phyloP scores from a whole-genome alignment of 23 red algal genomes.

The Pyropia yezoensis region DNA sequence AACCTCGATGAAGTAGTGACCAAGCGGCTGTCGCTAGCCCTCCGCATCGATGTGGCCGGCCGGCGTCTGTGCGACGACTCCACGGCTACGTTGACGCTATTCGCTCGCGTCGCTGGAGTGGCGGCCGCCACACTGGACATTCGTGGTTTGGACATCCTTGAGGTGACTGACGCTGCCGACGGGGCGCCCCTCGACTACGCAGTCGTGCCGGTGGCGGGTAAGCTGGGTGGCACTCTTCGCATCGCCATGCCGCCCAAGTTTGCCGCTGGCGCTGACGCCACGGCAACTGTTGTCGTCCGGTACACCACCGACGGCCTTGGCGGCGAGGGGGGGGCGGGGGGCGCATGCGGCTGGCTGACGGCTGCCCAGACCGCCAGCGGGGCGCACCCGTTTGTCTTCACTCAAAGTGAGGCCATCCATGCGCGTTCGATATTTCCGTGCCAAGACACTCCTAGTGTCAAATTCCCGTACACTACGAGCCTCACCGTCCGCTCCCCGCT shows the following conservation, averaged over 20 bases:
- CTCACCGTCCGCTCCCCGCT: slow-evolving; percentile 32
- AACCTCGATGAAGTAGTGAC: slow-evolving; percentile 19
- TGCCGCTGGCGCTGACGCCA: slow-evolving; percentile 1
- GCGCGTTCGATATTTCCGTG: slow-evolving; percentile 71
- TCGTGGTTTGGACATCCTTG: slow-evolving; percentile 26
- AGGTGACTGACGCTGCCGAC: slow-evolving; percentile 2
- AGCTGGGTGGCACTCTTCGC: slow-evolving; percentile 20
- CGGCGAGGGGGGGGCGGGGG: slow-evolving; percentile 24
- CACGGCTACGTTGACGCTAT: slow-evolving; percentile 9
- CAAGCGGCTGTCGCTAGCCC: slow-evolving; percentile 8
- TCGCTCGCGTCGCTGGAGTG: slow-evolving; percentile 1
- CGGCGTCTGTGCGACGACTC: slow-evolving; percentile 5
- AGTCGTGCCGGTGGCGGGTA: slow-evolving; percentile 1
- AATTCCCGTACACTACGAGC: slow-evolving; percentile 35
- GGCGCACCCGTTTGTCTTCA: slow-evolving; percentile 49
- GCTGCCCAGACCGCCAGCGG: slow-evolving; percentile 23
- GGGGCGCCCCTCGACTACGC: slow-evolving; percentile 15
- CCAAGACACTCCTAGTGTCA: slow-evolving; percentile 70
- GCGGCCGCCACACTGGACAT: slow-evolving; percentile 32
- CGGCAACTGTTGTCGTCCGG: background rate
- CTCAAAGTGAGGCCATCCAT: slow-evolving; percentile 57
- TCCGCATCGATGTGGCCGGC: slow-evolving; percentile 19
- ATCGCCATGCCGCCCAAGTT: slow-evolving; percentile 9
- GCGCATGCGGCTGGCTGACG: slow-evolving; percentile 56
- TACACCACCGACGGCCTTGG: slow-evolving; percentile 49